A percentile compares a stretch with the other conserved stretches of the same genome.
Conservation (phyloP, 2,329 filamentous ascomycete genomes). For the Karstenula rhodostoma region DNA sequence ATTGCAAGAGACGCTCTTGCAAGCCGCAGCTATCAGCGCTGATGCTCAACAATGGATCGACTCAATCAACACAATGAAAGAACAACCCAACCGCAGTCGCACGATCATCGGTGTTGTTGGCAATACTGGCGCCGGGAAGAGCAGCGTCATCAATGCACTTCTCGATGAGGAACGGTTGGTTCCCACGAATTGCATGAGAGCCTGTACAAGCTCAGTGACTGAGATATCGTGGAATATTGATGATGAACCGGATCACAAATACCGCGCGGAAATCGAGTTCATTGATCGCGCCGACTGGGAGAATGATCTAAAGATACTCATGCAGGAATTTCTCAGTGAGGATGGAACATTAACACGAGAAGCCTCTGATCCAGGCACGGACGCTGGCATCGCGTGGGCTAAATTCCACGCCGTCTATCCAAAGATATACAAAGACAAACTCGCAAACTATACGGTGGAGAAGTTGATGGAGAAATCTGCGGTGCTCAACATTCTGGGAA, state of each 20-base stretch:
- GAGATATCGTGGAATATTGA: conserved; percentile 66
- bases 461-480: conserved; percentile 53
- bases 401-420: conserved; percentile 62
- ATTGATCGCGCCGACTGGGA: conserved; percentile 62
- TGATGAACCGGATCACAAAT: conserved; percentile 50
- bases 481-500: conserved; percentile 58
- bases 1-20: conserved; percentile 43
- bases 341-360: conserved; percentile 52
- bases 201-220: conserved; percentile 69
- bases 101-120: conserved; percentile 67
- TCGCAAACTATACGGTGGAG: conserved; percentile 48
- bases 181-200: conserved; percentile 66
- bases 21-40: conserved; percentile 20
- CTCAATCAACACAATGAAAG: conserved; percentile 53
- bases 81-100: conserved; percentile 51
- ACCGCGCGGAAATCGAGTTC: conserved; percentile 67
- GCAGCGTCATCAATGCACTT: conserved; percentile 69
- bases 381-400: conserved; percentile 59
- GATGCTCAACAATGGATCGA: conserved; percentile 53
- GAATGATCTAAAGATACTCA: conserved; percentile 59
- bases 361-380: conserved; percentile 53
- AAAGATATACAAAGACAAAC: conserved; percentile 50
- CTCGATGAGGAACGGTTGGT: conserved; percentile 67
- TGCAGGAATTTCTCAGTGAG: conserved; percentile 57
- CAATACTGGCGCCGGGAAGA: conserved; percentile 69